A percentile compares a stretch with the other conserved stretches of the same genome.
phyloP scores from a whole-genome alignment of 768 basidiomycete species.

The Chalciporus chontae region DNA sequence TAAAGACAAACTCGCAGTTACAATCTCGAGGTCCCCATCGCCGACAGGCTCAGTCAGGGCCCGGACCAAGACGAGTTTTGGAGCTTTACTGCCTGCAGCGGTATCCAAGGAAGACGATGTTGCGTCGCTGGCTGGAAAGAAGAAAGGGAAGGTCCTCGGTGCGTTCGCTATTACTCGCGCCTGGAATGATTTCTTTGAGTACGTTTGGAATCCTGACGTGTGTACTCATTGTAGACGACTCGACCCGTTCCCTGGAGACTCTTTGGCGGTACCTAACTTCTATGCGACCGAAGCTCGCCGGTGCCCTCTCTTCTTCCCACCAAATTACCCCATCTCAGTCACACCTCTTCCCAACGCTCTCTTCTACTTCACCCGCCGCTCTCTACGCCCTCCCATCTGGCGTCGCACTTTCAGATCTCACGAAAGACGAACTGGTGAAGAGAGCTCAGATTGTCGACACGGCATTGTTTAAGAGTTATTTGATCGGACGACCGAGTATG shows the following conservation, averaged over 20 bases:
- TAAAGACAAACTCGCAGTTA: slow-evolving; percentile 18
- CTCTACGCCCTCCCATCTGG: slow-evolving; percentile 73
- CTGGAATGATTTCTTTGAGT: not conserved
- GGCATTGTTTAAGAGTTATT: slow-evolving; percentile 89
- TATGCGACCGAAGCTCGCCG: slow-evolving; percentile 79
- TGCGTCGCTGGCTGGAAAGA: slow-evolving; percentile 45
- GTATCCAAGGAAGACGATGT: slow-evolving; percentile 60
- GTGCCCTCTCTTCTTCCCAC: slow-evolving; percentile 68
- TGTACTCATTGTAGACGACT: slow-evolving; percentile 43
- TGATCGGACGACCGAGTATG: slow-evolving; percentile 75
- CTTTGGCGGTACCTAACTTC: slow-evolving; percentile 87
- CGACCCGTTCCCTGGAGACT: slow-evolving; percentile 76
- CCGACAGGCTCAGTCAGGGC: slow-evolving; percentile 44
- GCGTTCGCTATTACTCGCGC: slow-evolving; percentile 28
- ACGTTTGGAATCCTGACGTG: not conserved
- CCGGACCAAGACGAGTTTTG: slow-evolving; percentile 53
- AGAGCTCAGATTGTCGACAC: slow-evolving; percentile 95
- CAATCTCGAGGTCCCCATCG: slow-evolving; percentile 30
- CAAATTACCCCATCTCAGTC: slow-evolving; percentile 67
- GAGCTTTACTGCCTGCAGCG: slow-evolving; percentile 38
- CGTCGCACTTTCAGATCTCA: slow-evolving; percentile 63
- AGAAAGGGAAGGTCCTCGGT: slow-evolving; percentile 28
- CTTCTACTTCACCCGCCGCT: slow-evolving; percentile 67
- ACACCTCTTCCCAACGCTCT: slow-evolving; percentile 64
- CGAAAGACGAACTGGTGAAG: slow-evolving; percentile 79